These are phyloP conservation scores for Monosporascus sp. DNA, from an alignment of 2,329 filamentous ascomycete genomes.

Conservation along the genomic window DNA sequence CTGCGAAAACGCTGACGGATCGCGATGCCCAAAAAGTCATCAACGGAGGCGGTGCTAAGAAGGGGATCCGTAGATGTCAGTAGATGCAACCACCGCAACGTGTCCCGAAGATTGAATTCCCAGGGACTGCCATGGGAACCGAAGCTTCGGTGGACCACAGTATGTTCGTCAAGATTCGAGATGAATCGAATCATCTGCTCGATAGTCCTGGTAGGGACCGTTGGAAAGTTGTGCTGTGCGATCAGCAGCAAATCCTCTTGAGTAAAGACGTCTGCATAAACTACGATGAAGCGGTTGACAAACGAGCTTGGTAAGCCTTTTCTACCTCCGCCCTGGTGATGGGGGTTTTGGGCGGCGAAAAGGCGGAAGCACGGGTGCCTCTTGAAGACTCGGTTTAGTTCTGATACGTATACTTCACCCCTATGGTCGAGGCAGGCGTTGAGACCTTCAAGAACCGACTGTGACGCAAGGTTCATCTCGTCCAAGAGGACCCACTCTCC, in stretches of 20 bases:
- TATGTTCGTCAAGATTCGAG: constrained; percentile 68
- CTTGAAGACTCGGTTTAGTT: constrained; percentile 89
- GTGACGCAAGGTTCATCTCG: constrained; percentile 97
- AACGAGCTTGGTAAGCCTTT: constrained; percentile 95
- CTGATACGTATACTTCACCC: constrained; percentile 91
- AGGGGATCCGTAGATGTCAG: constrained; percentile 56
- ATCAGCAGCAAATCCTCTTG: constrained; percentile 78
- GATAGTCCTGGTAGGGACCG: constrained; percentile 53
- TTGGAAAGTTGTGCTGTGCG: constrained; percentile 70
- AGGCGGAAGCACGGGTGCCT: constrained; percentile 87
- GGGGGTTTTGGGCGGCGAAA: constrained; percentile 95
- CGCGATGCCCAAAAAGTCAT: constrained; percentile 75
- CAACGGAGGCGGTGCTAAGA: constrained; percentile 52
- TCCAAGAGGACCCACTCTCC: constrained; percentile 96
- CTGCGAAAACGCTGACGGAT: constrained; percentile 86
- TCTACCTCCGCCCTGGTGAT: constrained; percentile 91
- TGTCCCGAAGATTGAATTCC: constrained; percentile 94
- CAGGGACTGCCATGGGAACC: constrained; percentile 70
- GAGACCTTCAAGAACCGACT: constrained; percentile 91
- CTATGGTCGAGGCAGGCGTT: constrained; percentile 96
- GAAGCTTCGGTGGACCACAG: constrained; percentile 55
- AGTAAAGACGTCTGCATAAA: constrained; percentile 88
- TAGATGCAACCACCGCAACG: constrained; percentile 79
- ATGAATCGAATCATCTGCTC: constrained; percentile 72
- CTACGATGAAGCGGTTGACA: constrained; percentile 96